phyloP scores from a whole-genome alignment of 2,329 filamentous ascomycete species.

The Pseudogymnoascus sp. region DNA sequence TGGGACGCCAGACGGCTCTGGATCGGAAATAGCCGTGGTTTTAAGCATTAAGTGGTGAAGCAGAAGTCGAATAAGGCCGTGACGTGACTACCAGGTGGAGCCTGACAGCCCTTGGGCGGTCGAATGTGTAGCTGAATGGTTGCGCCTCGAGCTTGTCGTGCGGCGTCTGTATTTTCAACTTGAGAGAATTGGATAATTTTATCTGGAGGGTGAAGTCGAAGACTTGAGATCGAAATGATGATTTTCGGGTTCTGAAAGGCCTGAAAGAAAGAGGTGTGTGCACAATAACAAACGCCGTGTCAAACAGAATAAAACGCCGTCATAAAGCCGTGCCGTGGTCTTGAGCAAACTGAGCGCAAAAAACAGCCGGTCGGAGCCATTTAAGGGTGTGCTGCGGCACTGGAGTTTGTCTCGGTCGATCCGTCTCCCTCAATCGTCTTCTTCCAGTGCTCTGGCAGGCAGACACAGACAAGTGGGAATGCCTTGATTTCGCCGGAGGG shows the following conservation, averaged over 20 bases:
- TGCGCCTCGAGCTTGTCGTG: slow-evolving; percentile 3
- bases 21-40: background rate
- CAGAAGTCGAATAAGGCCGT: background rate
- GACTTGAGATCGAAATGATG: background rate
- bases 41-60: background rate
- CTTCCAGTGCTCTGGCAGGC: slow-evolving; percentile 88
- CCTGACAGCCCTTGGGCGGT: background rate
- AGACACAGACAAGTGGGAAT: slow-evolving; percentile 94
- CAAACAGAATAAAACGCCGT: slow-evolving; percentile 7
- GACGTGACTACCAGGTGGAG: background rate
- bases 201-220: background rate
- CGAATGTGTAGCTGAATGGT: background rate
- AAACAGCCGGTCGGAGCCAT: background rate
- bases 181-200: background rate
- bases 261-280: background rate
- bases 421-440: slow-evolving; percentile 91
- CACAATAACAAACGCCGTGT: slow-evolving; percentile 5
- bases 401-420: slow-evolving; percentile 56
- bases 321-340: slow-evolving; percentile 3
- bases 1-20: background rate
- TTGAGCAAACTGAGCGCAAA: slow-evolving; percentile 2
- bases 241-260: background rate
- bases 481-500: slow-evolving; percentile 85
- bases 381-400: slow-evolving; percentile 20
- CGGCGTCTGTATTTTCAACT: slow-evolving; percentile 3